Conservation (phyloP, 768 basidiomycete genomes). For the Royoungia palumana region DNA sequence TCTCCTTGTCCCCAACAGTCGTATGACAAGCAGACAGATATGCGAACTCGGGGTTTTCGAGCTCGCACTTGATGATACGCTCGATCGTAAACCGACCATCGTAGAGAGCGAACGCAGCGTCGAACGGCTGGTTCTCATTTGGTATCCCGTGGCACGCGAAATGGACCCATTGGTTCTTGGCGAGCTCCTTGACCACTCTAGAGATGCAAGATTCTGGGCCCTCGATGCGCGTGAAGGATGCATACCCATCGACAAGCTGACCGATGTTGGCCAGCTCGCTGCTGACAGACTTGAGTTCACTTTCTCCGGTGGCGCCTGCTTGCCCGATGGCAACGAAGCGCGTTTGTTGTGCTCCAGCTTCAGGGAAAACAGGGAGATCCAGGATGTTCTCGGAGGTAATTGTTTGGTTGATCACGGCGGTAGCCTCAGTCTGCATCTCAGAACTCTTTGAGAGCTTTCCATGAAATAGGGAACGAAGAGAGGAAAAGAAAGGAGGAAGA, state of each 20-base stretch:
- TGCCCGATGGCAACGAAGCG: background rate
- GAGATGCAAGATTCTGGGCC: conserved; percentile 9
- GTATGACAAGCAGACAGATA: background rate
- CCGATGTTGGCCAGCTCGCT: background rate
- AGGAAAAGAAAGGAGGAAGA: no score
- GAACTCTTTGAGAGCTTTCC: no score
- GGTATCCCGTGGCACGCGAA: background rate
- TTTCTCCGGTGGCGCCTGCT: background rate
- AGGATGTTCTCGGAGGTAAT: no score
- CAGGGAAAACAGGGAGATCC: no score
- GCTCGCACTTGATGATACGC: background rate
- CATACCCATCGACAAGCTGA: background rate
- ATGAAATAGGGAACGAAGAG: no score
- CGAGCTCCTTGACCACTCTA: no score
- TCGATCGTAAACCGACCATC: background rate
- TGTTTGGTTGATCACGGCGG: no score
- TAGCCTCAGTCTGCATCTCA: no score
- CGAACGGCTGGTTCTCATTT: background rate
- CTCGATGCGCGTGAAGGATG: background rate
- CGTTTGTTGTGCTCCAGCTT: no score
- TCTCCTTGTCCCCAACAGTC: background rate
- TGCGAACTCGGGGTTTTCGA: background rate
- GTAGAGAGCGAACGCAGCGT: background rate
- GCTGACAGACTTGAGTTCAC: background rate
- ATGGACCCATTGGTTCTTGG: background rate